Percentiles rank a stretch among this genome's conserved stretches.
Conservation (phyloP, 2,329 filamentous ascomycete genomes). For the Trichoderma hamatum region DNA sequence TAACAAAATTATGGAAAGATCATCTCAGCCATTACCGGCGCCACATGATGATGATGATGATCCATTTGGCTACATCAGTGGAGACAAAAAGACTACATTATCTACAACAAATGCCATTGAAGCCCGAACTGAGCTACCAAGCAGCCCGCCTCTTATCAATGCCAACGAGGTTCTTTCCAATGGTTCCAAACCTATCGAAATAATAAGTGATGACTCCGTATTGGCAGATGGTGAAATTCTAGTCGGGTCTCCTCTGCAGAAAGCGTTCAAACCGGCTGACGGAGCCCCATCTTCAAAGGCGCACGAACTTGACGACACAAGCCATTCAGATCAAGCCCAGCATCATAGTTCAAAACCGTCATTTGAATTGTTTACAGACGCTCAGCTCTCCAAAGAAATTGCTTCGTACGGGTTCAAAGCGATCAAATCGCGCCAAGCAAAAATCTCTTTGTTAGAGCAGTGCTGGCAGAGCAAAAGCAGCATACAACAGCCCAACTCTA, state of each 20-base stretch:
- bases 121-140: not conserved
- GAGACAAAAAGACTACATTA: not conserved
- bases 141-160: conserved; percentile 33
- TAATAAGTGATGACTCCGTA: conserved; percentile 25
- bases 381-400: conserved; percentile 64
- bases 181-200: conserved; percentile 2
- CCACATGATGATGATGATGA: conserved; percentile 37
- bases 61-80: conserved; percentile 45
- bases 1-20: conserved; percentile 57
- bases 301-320: no score
- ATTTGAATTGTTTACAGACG: conserved; percentile 64
- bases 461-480: conserved; percentile 68
- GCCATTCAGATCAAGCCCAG: not conserved
- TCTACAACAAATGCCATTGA: not conserved
- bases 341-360: conserved; percentile 48
- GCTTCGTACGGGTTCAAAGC: conserved; percentile 72
- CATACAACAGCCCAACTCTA: conserved; percentile 30
- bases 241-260: conserved; percentile 15
- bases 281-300: not conserved
- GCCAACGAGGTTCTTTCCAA: conserved; percentile 33
- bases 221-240: conserved; percentile 34
- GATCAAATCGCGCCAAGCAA: conserved; percentile 66
- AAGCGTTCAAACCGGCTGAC: not conserved
- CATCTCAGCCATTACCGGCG: conserved; percentile 37
- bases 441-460: conserved; percentile 69